Base-by-base conservation (phyloP, 2,329 filamentous ascomycete genomes). In the Aspergillus ibericus region DNA sequence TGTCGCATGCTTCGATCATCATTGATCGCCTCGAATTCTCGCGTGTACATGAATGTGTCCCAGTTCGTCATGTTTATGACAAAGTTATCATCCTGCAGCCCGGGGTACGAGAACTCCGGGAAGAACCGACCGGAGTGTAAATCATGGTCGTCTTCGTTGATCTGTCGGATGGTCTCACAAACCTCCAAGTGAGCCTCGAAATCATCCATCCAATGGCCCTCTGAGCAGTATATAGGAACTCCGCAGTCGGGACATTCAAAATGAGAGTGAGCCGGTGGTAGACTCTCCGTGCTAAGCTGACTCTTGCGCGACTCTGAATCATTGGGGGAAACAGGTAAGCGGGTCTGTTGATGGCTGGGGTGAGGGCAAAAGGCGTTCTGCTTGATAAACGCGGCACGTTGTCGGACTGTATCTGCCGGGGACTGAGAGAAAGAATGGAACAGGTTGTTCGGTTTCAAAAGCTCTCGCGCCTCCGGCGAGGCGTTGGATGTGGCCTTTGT, bases 91-190 rank as follows among this genome's bases (percentile, higher is more conserved):
- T 97, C 87, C 78, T 97, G 93, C 55, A 88, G 83, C 13, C 89
- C 91, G 0, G 95, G 92, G 71, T 96, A 96, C 61, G 93, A 87
- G 70, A 96, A 98, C 75, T 99, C 96, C 13, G 90, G 88, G 76
- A 99, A 99, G 75, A 92, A 89, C 27, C 95, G 85, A 3, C 95
- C 95, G 16, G 92, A 96, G 52, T 90, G 84, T 65, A 99, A 78
- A 74, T 99, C 95, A 72, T 99, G 96, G 67, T 99, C 95, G 71
- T 99, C 95, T 78, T 99, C 95, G 67, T 99, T 99, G 77, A 96
- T 93, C 77, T 98, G 89, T 64, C 89, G 83, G 57, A 99, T 80
- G 0, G 90, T 90, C 70, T 99, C 93, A 75, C 95, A 99, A 35
- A 99, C 88, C 71, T 97, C 86, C 60, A 99, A 76, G 75, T 99